Conservation (phyloP, 2,329 filamentous ascomycete species). For the Fusarium sp. region DNA sequence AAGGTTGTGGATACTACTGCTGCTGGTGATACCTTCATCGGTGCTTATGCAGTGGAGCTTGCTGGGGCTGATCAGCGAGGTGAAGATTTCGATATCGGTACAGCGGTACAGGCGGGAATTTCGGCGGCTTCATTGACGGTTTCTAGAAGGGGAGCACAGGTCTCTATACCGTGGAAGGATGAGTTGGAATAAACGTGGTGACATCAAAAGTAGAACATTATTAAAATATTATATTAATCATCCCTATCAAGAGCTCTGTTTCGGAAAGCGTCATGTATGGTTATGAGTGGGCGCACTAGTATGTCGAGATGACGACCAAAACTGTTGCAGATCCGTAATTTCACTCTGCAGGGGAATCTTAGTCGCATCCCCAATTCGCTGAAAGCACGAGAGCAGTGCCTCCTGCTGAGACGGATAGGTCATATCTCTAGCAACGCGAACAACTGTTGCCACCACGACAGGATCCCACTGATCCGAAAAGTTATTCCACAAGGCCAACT, state of each 20-base stretch:
- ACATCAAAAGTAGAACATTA: neutral
- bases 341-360: conserved; percentile 14
- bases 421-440: conserved; percentile 44
- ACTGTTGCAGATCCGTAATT: conserved; percentile 19
- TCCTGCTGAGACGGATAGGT: conserved; percentile 23
- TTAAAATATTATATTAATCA: neutral
- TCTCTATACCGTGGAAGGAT: conserved; percentile 24
- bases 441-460: conserved; percentile 45
- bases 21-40: conserved; percentile 94
- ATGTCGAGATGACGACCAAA: conserved; percentile 24
- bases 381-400: conserved; percentile 14
- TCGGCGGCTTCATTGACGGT: conserved; percentile 20
- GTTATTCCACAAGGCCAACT: conserved; percentile 47
- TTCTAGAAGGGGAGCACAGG: conserved; percentile 17
- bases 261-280: neutral
- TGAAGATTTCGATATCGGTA: conserved; percentile 9
- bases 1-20: conserved; percentile 91
- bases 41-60: conserved; percentile 74
- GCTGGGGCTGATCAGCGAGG: neutral
- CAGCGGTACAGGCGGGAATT: conserved; percentile 9
- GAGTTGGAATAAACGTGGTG: neutral
- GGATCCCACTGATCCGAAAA: conserved; percentile 53
- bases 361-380: conserved; percentile 16
- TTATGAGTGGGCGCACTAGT: conserved; percentile 9
- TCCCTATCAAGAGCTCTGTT: too few relatives aligned